Evolutionary conservation across 148 eudicot genomes (phyloP), one percentile per base, ranked within the genome.

Genomic region (Vaccinium myrtillus): DNA sequence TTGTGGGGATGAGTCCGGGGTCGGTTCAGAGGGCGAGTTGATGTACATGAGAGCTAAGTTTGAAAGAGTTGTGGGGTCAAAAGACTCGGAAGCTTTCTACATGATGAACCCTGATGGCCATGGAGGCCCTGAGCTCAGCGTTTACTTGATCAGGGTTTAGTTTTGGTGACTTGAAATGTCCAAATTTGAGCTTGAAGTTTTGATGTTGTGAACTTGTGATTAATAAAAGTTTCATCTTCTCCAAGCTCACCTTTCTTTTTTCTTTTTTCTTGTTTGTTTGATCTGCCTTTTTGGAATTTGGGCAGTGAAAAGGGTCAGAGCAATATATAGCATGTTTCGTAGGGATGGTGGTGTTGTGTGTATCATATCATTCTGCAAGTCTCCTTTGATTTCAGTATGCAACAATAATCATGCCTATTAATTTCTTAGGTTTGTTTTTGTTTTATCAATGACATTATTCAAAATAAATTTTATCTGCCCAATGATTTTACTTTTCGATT

Each of bases 31-130:
- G 39, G 98, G 96, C 7, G 96, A 94, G 88, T 65, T 94, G 0
- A 95, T 95, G 98, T 96, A 94, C 23, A 96, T 96, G 97, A 91
- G 98, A 78, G 99, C 98, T 8, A 96, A 87, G 90, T 96, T 96
- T 89, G 99, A 96, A 87, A 93, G 99, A 84, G 92, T 96, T 30
- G 94, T 94, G 48, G 99, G 99, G 80, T 89, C 91, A 56, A 93
- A 84, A 84, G 99, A 96, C 76, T 93, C 95, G 2, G 99, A 96
- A 82, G 98, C 99, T n/a, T 94, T 96, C 55, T 96, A 96, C 82
- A 96, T 96, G 99, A 91, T 96, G 95, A 96, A 96, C 71, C 99
- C 99, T 23, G 98, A 96, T 88, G 90, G 94, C 0, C 88, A 86
- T 89, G 98, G 95, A 19, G 94, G 95, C 0, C 98, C 98, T 43